Conservation (phyloP, 768 basidiomycete species). For the Cubamyces sp. region DNA sequence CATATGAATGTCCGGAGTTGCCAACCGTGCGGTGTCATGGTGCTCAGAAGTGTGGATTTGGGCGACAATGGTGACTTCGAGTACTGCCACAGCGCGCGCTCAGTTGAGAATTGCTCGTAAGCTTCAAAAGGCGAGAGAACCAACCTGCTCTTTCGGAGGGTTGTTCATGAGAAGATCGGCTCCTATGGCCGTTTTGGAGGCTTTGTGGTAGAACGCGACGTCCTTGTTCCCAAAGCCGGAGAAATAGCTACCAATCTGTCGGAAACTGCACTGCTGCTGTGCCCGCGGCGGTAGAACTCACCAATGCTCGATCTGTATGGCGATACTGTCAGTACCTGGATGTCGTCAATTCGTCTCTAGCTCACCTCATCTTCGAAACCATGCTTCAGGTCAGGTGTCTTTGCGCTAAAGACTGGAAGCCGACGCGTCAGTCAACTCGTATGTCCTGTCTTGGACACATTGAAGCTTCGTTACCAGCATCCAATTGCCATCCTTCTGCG, state of each 20-base stretch:
- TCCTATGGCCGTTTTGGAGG: conserved; percentile 68
- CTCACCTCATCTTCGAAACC: conserved; percentile 72
- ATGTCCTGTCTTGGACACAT: no score
- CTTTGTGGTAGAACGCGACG: conserved; percentile 72
- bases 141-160: conserved; percentile 72
- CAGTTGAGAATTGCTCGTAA: no score
- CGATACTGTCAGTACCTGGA: background rate
- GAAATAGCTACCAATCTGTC: conserved; percentile 51
- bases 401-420: conserved; percentile 13
- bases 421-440: background rate
- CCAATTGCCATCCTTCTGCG: conserved; percentile 54
- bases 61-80: conserved; percentile 11
- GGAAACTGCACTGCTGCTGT: background rate
- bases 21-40: conserved; percentile 17
- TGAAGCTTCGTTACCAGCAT: conserved; percentile 49
- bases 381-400: conserved; percentile 52
- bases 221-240: conserved; percentile 71
- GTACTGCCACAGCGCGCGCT: conserved; percentile 3
- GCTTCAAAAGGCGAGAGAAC: background rate
- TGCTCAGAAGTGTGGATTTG: conserved; percentile 11
- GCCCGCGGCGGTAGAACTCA: background rate
- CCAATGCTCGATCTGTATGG: conserved; percentile 12
- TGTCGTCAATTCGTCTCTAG: background rate
- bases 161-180: conserved; percentile 83
- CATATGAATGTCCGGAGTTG: conserved; percentile 24